Percentiles rank a stretch among this genome's conserved stretches.
phyloP scores from a whole-genome alignment of 371 early-diverging fungal genomes.

The Actinomortierella wolfii region DNA sequence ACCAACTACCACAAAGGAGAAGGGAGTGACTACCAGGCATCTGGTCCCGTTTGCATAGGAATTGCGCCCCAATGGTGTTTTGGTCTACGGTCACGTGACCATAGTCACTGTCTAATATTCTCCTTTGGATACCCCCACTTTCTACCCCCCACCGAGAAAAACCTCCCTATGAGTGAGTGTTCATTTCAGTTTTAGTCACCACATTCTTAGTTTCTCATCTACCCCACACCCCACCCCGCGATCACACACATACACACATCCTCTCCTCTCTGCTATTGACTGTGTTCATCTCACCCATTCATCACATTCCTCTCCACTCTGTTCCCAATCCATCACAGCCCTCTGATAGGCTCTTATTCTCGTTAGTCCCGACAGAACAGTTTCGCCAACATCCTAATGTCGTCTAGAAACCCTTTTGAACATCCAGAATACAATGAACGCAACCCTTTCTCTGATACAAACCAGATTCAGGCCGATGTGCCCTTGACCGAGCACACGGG shows the following conservation, averaged over 20 bases:
- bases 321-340: neutral
- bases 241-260: slow-evolving; percentile 9
- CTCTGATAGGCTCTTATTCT: neutral
- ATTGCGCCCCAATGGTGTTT: too few relatives aligned
- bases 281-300: too few relatives aligned
- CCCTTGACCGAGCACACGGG: slow-evolving; percentile 30
- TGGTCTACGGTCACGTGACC: too few relatives aligned
- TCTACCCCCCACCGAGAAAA: too few relatives aligned
- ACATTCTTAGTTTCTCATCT: neutral
- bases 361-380: neutral
- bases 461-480: slow-evolving; percentile 46
- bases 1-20: neutral
- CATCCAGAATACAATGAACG: slow-evolving; percentile 33
- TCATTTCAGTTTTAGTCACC: too few relatives aligned
- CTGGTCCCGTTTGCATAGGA: too few relatives aligned
- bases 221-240: neutral
- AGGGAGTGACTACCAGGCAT: too few relatives aligned
- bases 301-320: slow-evolving; percentile 2
- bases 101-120: too few relatives aligned
- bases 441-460: slow-evolving; percentile 40
- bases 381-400: slow-evolving; percentile 10
- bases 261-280: slow-evolving; percentile 4
- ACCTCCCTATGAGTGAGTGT: too few relatives aligned
- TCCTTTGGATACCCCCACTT: too few relatives aligned
- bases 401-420: slow-evolving; percentile 38